phyloP scores from a whole-genome alignment of 1,284 basidiomycete genomes.

The Xerocomus nothofagi region DNA sequence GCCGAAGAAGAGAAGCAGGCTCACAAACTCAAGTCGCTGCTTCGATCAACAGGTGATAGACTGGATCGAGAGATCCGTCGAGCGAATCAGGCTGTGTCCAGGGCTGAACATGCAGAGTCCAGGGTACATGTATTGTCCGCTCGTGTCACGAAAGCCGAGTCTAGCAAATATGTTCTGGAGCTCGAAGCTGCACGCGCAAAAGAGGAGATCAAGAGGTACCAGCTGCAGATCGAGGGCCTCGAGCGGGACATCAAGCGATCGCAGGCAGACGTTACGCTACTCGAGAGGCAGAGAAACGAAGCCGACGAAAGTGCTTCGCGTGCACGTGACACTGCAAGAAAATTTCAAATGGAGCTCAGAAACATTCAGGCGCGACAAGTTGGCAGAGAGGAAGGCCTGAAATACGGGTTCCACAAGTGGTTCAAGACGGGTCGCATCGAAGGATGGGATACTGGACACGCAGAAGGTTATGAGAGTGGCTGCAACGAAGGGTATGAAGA shows the following conservation, averaged over 20 bases:
- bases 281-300: slow-evolving; percentile 47
- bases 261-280: slow-evolving; percentile 42
- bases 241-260: slow-evolving; percentile 50
- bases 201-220: slow-evolving; percentile 50
- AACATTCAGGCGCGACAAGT: slow-evolving; percentile 50
- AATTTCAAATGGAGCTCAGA: slow-evolving; percentile 47
- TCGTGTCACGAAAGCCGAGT: slow-evolving; percentile 45
- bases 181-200: slow-evolving; percentile 45
- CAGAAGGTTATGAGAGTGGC: slow-evolving; percentile 47
- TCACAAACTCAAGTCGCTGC: slow-evolving; percentile 53
- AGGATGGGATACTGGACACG: slow-evolving; percentile 44
- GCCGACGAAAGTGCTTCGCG: slow-evolving; percentile 49
- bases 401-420: slow-evolving; percentile 39
- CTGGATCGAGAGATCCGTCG: slow-evolving; percentile 58
- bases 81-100: slow-evolving; percentile 49
- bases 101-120: slow-evolving; percentile 54
- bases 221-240: slow-evolving; percentile 48
- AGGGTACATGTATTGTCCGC: slow-evolving; percentile 44
- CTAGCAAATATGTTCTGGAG: slow-evolving; percentile 47
- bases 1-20: slow-evolving; percentile 65
- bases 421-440: slow-evolving; percentile 45
- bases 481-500: slow-evolving; percentile 47
- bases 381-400: slow-evolving; percentile 43
- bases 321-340: slow-evolving; percentile 46
- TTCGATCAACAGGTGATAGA: slow-evolving; percentile 53